These are phyloP conservation scores for Hirsutella rhossiliensis DNA, from an alignment of 2,329 filamentous ascomycete species.

Conservation along the genomic window DNA sequence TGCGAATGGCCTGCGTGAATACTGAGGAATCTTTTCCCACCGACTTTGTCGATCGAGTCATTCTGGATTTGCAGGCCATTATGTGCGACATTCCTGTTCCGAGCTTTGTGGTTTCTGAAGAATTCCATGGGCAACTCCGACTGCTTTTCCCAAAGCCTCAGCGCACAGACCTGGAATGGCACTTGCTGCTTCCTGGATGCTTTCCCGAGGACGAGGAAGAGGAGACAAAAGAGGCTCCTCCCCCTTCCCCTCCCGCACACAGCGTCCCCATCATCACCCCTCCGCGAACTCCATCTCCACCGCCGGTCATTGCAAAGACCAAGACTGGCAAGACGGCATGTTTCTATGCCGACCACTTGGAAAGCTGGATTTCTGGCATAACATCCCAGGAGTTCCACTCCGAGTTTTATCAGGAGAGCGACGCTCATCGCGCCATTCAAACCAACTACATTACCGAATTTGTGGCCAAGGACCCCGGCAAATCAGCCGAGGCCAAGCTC, in stretches of 20 bases:
- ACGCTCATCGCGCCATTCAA: constrained; percentile 9
- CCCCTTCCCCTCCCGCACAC: neutral
- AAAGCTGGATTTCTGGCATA: constrained; percentile 5
- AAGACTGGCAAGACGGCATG: constrained; percentile 5
- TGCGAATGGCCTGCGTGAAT: constrained; percentile 5
- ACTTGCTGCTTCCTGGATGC: constrained; percentile 12
- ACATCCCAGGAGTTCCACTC: constrained; percentile 8
- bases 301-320: constrained; percentile 2
- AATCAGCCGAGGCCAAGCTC: constrained; percentile 7
- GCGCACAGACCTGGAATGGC: constrained; percentile 8
- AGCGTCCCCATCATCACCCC: neutral
- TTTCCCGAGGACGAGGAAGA: constrained; percentile 12
- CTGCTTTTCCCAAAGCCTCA: constrained; percentile 9
- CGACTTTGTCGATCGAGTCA: constrained; percentile 13
- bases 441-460: constrained; percentile 10
- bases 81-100: constrained; percentile 13
- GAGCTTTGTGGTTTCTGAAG: constrained; percentile 14
- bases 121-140: constrained; percentile 12
- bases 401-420: constrained; percentile 9
- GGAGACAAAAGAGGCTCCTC: neutral
- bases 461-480: constrained; percentile 8
- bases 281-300: neutral
- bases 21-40: constrained; percentile 7
- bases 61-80: constrained; percentile 18
- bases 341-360: constrained; percentile 3